These are phyloP conservation scores for Rhizophora mangle DNA, from an alignment of 345 rosid species.

Conservation along the genomic window DNA sequence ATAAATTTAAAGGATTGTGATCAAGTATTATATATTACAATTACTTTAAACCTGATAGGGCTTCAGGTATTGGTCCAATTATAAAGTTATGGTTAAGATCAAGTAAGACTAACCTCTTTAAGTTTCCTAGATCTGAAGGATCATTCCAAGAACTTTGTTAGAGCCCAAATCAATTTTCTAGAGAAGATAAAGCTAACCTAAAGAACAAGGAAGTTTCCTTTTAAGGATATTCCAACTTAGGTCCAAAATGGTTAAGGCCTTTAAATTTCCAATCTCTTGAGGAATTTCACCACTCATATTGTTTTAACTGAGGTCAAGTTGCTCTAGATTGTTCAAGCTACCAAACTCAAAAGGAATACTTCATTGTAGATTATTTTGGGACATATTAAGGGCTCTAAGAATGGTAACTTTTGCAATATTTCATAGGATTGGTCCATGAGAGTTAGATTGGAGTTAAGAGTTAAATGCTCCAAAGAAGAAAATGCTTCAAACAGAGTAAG, in stretches of 20 bases:
- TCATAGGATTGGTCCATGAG: slow-evolving; percentile 40
- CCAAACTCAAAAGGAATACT: slow-evolving; percentile 36
- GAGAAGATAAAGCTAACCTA: slow-evolving; percentile 37
- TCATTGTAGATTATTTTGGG: slow-evolving; percentile 39
- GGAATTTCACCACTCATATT: slow-evolving; percentile 43
- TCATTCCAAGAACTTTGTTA: slow-evolving; percentile 32
- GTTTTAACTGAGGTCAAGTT: slow-evolving; percentile 48
- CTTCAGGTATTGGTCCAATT: slow-evolving; percentile 42
- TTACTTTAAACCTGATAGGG: slow-evolving; percentile 35
- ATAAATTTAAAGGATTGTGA: slow-evolving; percentile 39
- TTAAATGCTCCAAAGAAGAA: slow-evolving; percentile 38
- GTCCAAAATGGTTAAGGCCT: slow-evolving; percentile 39
- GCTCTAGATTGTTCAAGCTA: slow-evolving; percentile 29
- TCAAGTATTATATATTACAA: slow-evolving; percentile 35
- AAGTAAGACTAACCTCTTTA: slow-evolving; percentile 41
- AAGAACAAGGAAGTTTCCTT: slow-evolving; percentile 33
- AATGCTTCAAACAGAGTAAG: slow-evolving; percentile 26
- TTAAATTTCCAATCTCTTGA: slow-evolving; percentile 30
- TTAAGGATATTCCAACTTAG: slow-evolving; percentile 36
- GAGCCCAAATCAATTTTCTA: slow-evolving; percentile 40
- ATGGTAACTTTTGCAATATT: slow-evolving; percentile 19
- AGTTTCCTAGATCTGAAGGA: slow-evolving; percentile 30
- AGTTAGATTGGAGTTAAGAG: slow-evolving; percentile 40
- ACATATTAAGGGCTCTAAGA: slow-evolving; percentile 35
- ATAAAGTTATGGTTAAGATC: slow-evolving; percentile 42